A percentile compares a stretch with the other conserved stretches of the same genome.
Conservation (phyloP, 306 rosid species). For the Cicer cuneatum region DNA sequence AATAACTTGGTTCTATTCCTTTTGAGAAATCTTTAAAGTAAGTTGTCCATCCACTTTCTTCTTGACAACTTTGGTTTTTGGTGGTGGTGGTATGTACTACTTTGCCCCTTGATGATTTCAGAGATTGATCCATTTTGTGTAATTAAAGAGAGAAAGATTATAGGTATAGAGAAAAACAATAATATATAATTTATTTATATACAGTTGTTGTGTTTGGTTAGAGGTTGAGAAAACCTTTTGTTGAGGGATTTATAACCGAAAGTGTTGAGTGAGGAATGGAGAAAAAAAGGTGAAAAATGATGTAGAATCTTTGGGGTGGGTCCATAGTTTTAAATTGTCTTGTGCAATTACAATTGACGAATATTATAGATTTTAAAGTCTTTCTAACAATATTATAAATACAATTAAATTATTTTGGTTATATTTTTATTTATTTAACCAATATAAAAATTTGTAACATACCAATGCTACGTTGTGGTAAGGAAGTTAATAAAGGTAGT, state of each 20-base stretch:
- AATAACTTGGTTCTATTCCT: constrained; percentile 40
- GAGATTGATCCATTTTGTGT: constrained; percentile 62
- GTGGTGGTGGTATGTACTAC: constrained; percentile 24
- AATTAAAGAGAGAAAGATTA: constrained; percentile 17
- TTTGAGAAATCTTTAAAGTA: constrained; percentile 77
- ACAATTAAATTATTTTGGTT: too few species aligned
- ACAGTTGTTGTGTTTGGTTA: constrained; percentile 19
- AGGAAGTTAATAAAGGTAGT: constrained; percentile 62
- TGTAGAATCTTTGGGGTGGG: constrained; percentile 50
- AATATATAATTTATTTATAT: background rate
- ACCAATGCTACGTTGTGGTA: constrained; percentile 45
- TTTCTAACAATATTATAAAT: too few species aligned
- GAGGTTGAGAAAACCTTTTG: constrained; percentile 36
- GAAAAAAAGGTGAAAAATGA: constrained; percentile 43
- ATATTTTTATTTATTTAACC: too few species aligned
- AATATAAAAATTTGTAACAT: too few species aligned
- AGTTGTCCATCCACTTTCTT: constrained; percentile 95
- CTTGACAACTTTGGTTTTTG: constrained; percentile 36
- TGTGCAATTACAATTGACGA: too few species aligned
- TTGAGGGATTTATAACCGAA: constrained; percentile 53
- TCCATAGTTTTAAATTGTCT: too few species aligned
- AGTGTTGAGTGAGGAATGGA: constrained; percentile 47
- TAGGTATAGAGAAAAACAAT: background rate
- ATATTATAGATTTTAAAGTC: too few species aligned
- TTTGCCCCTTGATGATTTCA: constrained; percentile 54